phyloP scores from a whole-genome alignment of 176 grass and related monocot species.

The Raddia distichophylla region DNA sequence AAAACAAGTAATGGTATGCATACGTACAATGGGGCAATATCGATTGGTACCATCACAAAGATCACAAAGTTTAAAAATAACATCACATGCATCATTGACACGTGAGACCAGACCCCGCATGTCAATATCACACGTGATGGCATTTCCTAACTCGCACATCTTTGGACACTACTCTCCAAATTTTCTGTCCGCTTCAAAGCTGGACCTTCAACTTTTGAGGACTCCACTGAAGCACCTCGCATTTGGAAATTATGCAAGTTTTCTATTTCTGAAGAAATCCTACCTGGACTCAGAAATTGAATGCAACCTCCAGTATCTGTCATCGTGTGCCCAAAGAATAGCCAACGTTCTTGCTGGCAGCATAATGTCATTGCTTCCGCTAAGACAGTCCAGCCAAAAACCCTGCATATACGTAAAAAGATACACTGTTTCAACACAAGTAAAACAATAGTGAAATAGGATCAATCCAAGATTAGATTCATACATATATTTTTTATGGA shows the following conservation, averaged over 20 bases:
- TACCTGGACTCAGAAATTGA: slow-evolving; percentile 8
- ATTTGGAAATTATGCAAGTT: neutral
- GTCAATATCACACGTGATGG: no score
- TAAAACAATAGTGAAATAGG: no score
- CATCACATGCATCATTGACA: no score
- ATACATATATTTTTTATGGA: no score
- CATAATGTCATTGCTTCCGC: neutral
- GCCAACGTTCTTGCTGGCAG: neutral
- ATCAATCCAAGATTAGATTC: no score
- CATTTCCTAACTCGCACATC: no score
- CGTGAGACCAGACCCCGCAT: no score
- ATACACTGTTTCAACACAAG: neutral
- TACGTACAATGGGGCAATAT: no score
- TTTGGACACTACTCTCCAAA: no score
- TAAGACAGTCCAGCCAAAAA: neutral
- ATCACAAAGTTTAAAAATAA: no score
- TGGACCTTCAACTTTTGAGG: neutral
- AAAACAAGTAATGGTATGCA: neutral
- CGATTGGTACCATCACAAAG: no score
- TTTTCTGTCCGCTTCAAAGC: no score
- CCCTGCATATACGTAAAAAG: neutral
- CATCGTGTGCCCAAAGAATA: neutral
- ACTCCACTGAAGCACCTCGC: neutral
- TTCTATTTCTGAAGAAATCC: neutral
- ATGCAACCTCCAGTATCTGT: neutral